These are phyloP conservation scores for Phycomyces blakesleeanus DNA, from an alignment of 192 early-diverging fungal species.

Conservation along the genomic window DNA sequence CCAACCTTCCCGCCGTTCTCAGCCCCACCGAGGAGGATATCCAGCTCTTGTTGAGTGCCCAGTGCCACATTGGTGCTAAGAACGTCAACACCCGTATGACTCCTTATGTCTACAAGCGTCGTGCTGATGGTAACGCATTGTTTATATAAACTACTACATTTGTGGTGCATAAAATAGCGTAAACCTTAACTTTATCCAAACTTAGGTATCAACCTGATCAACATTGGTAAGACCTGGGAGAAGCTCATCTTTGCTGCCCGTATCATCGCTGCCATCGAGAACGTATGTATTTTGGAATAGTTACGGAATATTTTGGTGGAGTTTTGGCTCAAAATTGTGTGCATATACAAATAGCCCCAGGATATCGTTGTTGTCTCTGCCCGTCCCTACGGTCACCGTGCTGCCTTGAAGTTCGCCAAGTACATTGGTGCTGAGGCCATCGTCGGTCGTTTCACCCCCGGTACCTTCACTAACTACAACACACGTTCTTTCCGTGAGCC, in stretches of 20 bases:
- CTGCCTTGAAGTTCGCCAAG: conserved; percentile 96
- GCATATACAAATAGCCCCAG: conserved; percentile 51
- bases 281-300: conserved; percentile 51
- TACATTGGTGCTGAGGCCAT: conserved; percentile 99
- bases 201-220: conserved; percentile 93
- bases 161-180: not conserved
- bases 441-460: conserved; percentile 99
- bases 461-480: conserved; percentile 99
- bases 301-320: too few species aligned
- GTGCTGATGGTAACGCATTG: conserved; percentile 75
- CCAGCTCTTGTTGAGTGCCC: conserved; percentile 90
- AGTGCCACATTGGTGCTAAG: conserved; percentile 97
- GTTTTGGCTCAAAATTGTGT: too few species aligned
- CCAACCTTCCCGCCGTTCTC: conserved; percentile 38
- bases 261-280: conserved; percentile 97
- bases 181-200: not conserved
- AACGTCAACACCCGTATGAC: conserved; percentile 93
- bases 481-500: conserved; percentile 99
- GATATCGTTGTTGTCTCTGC: conserved; percentile 98
- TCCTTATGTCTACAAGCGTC: conserved; percentile 94
- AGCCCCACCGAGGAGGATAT: conserved; percentile 89
- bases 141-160: too few species aligned
- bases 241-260: conserved; percentile 98
- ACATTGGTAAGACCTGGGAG: conserved; percentile 99
- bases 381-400: conserved; percentile 97